A percentile compares a stretch with the other conserved stretches of the same genome.
These are phyloP conservation scores for Lactarius quietus DNA, from an alignment of 768 basidiomycete genomes.

Conservation along the genomic window DNA sequence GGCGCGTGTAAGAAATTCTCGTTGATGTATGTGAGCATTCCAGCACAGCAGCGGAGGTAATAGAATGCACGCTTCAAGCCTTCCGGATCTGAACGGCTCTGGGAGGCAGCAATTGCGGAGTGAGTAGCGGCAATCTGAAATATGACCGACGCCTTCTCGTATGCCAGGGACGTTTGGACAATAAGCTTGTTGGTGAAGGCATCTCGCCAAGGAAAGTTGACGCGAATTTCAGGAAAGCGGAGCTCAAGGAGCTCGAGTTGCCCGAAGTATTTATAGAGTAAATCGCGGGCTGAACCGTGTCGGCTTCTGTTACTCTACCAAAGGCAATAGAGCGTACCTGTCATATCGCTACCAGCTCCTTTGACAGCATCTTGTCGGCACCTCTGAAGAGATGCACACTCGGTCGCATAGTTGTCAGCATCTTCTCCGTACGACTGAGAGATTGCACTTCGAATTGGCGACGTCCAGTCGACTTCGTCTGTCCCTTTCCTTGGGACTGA, in stretches of 20 bases:
- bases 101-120: conserved; percentile 82
- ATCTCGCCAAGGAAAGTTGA: conserved; percentile 96
- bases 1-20: conserved; percentile 99
- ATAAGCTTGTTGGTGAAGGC: conserved; percentile 94
- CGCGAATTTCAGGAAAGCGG: conserved; percentile 93
- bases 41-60: conserved; percentile 85
- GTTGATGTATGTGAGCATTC: conserved; percentile 98
- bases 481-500: conserved; percentile 93
- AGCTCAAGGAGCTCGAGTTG: conserved; percentile 97
- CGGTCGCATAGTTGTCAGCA: conserved; percentile 82
- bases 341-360: conserved; percentile 93
- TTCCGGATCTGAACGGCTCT: conserved; percentile 61
- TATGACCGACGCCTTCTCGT: conserved; percentile 95
- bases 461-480: conserved; percentile 95
- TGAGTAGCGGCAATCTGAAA: conserved; percentile 96
- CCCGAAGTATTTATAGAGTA: conserved; percentile 99
- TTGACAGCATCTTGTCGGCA: conserved; percentile 95
- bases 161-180: conserved; percentile 94
- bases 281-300: conserved; percentile 65
- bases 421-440: conserved; percentile 90
- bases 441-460: conserved; percentile 80
- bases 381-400: conserved; percentile 80
- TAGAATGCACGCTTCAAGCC: conserved; percentile 62
- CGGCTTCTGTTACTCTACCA: not conserved
- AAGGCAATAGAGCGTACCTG: conserved; percentile 51